Evolutionary conservation across 2,329 filamentous ascomycete species (phyloP).

Genomic region (Ophiostoma triangulosporum): DNA sequence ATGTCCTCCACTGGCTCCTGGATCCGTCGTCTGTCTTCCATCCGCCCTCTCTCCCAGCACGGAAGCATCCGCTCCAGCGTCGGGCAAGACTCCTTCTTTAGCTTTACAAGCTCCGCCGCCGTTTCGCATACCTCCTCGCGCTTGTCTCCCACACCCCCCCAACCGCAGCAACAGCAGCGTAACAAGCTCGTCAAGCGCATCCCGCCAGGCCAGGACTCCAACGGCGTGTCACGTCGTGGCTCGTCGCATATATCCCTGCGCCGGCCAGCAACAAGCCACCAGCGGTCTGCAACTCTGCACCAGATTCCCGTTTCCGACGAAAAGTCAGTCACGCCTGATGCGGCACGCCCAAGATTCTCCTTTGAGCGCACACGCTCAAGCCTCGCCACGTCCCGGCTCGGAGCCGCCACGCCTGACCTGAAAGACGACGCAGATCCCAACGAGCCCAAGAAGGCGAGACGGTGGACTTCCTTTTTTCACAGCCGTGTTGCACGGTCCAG

Average conservation of each 20-base stretch:
- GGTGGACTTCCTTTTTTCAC: constrained; percentile 48
- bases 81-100: constrained; percentile 49
- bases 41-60: constrained; percentile 50
- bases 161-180: constrained; percentile 34
- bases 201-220: constrained; percentile 36
- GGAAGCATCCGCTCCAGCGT: constrained; percentile 52
- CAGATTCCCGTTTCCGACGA: constrained; percentile 24
- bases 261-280: constrained; percentile 66
- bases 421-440: constrained; percentile 1
- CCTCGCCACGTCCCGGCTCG: constrained; percentile 12
- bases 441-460: not conserved
- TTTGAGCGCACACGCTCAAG: constrained; percentile 21
- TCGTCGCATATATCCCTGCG: constrained; percentile 53
- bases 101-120: constrained; percentile 47
- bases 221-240: constrained; percentile 23
- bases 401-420: constrained; percentile 10
- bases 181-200: constrained; percentile 71
- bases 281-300: constrained; percentile 58
- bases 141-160: constrained; percentile 18
- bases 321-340: constrained; percentile 11
- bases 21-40: constrained; percentile 61
- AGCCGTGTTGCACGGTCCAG: constrained; percentile 22
- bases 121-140: constrained; percentile 42
- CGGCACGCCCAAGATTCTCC: constrained; percentile 18
- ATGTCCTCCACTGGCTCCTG: constrained; percentile 53